phyloP scores from a whole-genome alignment of 176 grass and related monocot genomes.

The Olyra latifolia region DNA sequence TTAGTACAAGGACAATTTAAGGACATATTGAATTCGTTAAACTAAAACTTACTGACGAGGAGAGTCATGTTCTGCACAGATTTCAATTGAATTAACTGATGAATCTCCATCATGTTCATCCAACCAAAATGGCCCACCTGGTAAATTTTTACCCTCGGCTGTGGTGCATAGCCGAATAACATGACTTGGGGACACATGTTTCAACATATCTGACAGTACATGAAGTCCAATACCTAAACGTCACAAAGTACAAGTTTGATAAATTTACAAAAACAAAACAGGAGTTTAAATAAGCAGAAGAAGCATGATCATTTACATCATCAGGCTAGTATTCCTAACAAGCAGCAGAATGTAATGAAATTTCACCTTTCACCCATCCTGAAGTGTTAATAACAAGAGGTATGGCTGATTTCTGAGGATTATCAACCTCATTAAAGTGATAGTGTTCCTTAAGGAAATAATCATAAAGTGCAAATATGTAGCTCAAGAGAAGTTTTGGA shows the following conservation, averaged over 20 bases:
- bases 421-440: conserved; percentile 27
- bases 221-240: conserved; percentile 61
- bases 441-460: conserved; percentile 59
- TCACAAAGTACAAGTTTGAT: neutral
- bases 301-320: neutral
- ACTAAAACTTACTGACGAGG: conserved; percentile 48
- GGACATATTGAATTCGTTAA: conserved; percentile 7
- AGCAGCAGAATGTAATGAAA: conserved; percentile 7
- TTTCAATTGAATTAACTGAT: conserved; percentile 57
- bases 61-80: conserved; percentile 40
- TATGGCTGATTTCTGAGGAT: conserved; percentile 38
- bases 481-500: conserved; percentile 52
- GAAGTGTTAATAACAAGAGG: conserved; percentile 84
- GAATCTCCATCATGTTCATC: conserved; percentile 21
- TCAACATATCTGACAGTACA: conserved; percentile 57
- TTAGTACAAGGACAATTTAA: conserved; percentile 13
- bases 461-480: conserved; percentile 61
- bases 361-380: conserved; percentile 82
- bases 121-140: conserved; percentile 66
- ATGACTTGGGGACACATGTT: conserved; percentile 54
- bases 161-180: conserved; percentile 56
- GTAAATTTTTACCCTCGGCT: conserved; percentile 65
- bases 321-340: neutral
- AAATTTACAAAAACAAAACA: neutral
- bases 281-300: neutral